These are phyloP conservation scores for Clitopilus passeckerianus DNA, from an alignment of 768 basidiomycete species.

Conservation along the genomic window DNA sequence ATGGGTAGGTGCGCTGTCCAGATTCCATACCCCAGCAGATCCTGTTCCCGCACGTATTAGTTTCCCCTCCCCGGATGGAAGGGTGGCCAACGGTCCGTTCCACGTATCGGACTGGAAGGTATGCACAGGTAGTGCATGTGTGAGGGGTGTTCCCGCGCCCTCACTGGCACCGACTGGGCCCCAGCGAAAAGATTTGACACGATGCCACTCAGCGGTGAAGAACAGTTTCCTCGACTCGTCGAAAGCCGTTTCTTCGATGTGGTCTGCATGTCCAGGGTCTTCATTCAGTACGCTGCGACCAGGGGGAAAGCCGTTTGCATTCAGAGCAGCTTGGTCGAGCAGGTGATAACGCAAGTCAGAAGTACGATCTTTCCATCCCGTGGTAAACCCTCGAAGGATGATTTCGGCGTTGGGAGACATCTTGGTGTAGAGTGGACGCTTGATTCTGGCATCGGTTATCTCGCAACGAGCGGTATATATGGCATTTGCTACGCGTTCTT, in stretches of 20 bases:
- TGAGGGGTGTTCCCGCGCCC: neutral
- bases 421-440: neutral
- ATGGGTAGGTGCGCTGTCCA: slow-evolving; percentile 25
- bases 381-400: neutral
- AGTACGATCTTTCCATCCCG: slow-evolving; percentile 4
- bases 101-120: neutral
- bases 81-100: slow-evolving; percentile 16
- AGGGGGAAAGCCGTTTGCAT: neutral
- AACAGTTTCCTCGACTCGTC: slow-evolving; percentile 8
- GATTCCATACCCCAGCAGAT: slow-evolving; percentile 26
- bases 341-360: slow-evolving; percentile 7
- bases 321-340: neutral
- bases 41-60: slow-evolving; percentile 29
- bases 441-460: neutral
- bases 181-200: slow-evolving; percentile 11
- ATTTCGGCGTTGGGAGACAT: neutral
- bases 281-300: neutral
- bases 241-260: neutral
- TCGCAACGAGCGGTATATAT: neutral
- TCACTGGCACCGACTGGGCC: neutral
- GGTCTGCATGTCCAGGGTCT: slow-evolving; percentile 4
- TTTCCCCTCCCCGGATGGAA: slow-evolving; percentile 12
- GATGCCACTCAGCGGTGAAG: slow-evolving; percentile 7
- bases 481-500: neutral
- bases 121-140: neutral